Conservation (phyloP, 2,329 filamentous ascomycete genomes). For the Rhynchosporium secalis region DNA sequence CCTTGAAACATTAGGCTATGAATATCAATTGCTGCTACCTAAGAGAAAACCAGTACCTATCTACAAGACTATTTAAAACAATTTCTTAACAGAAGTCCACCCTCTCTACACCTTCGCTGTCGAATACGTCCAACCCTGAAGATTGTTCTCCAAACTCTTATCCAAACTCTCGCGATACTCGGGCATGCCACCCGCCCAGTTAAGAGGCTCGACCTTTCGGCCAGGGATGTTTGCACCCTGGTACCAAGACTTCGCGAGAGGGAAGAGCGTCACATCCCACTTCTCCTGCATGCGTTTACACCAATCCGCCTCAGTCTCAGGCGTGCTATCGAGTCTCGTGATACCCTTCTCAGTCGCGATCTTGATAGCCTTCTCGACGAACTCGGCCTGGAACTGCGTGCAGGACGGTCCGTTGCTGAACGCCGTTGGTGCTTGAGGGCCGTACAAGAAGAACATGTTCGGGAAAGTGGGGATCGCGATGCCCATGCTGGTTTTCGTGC, state of each 20-base stretch:
- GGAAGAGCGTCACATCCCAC: conserved; percentile 39
- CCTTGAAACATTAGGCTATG: background rate
- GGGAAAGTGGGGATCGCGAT: conserved; percentile 46
- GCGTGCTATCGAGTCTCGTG: conserved; percentile 39
- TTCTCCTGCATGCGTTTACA: conserved; percentile 36
- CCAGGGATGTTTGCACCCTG: conserved; percentile 46
- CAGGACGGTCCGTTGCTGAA: conserved; percentile 45
- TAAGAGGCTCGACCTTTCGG: conserved; percentile 41
- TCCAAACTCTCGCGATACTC: conserved; percentile 13
- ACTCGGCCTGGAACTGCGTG: conserved; percentile 45
- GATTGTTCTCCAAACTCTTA: conserved; percentile 13
- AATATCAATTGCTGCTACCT: background rate
- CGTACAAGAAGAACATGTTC: conserved; percentile 50
- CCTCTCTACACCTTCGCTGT: conserved; percentile 8
- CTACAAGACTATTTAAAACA: background rate
- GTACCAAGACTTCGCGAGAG: conserved; percentile 43
- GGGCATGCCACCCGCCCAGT: conserved; percentile 31
- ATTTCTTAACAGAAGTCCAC: background rate
- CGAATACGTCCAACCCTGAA: conserved; percentile 15
- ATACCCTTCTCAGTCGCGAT: conserved; percentile 37
- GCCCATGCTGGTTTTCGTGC: conserved; percentile 43
- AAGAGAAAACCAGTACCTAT: background rate
- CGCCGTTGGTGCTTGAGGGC: conserved; percentile 44
- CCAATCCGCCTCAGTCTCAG: conserved; percentile 41
- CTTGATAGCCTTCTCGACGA: conserved; percentile 41